Conservation (phyloP, 805 yeast genomes). For the Nakazawaea ernobii region DNA sequence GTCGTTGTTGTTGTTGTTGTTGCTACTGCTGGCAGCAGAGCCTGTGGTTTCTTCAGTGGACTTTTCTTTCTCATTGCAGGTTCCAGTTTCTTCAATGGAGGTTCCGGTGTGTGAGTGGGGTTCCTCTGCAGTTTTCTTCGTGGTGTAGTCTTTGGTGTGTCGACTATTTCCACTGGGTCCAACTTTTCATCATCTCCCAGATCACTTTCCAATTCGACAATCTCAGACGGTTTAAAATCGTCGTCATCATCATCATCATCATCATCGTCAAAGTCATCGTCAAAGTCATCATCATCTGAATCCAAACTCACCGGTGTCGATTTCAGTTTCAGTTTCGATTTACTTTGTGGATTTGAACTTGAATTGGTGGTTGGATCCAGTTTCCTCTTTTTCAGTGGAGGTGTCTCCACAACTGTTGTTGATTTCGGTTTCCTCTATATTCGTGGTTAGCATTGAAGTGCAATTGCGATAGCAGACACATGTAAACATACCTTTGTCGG, state of each 20-base stretch:
- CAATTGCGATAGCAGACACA: too few species aligned
- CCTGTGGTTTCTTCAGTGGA: not conserved
- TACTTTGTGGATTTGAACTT: not conserved
- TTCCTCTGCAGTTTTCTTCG: not conserved
- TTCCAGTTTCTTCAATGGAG: too few species aligned
- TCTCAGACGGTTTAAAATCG: constrained; percentile 14
- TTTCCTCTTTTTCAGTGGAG: too few species aligned
- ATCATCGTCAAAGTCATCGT: constrained; percentile 12
- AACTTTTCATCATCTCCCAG: constrained; percentile 1
- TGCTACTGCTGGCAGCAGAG: too few species aligned
- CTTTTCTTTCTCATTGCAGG: not conserved
- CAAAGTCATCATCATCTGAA: constrained; percentile 9
- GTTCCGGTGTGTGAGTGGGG: too few species aligned
- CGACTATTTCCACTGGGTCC: not conserved
- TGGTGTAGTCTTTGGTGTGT: not conserved
- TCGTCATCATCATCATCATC: constrained; percentile 23
- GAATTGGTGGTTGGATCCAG: not conserved
- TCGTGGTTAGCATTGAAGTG: too few species aligned
- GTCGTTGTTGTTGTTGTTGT: too few species aligned
- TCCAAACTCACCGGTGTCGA: not conserved
- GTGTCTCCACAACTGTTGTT: not conserved
- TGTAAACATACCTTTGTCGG: not conserved
- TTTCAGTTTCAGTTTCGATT: not conserved
- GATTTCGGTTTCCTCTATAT: too few species aligned
- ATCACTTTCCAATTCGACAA: constrained; percentile 14